Base-by-base conservation (phyloP, 2,329 filamentous ascomycete genomes). In the Myriosclerotinia scirpicola region DNA sequence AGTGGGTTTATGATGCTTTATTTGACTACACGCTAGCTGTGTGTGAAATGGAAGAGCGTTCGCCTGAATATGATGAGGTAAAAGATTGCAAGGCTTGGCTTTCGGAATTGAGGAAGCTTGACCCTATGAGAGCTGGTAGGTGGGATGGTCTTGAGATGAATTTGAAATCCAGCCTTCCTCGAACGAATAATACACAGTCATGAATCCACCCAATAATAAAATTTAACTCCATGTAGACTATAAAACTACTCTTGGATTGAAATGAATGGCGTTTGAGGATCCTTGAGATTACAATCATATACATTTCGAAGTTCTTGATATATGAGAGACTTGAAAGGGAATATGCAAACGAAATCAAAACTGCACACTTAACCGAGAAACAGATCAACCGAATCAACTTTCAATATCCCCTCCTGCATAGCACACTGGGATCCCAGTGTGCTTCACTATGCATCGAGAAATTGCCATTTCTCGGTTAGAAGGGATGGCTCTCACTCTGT, bases 1-100 rank as follows among this genome's bases (percentile, higher is more conserved):
- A 97, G 78, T 95, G 92, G 86, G 90, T 97, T 54, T 96, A 97
- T 75, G 91, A 96, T 78, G 90, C 90, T 6, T 81, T 98, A 61
- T 83, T 98, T 34, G 87, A 92, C 69, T 93, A 92, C 74, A 88
- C 88, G 0, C 75, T 89, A 40, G 79, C 81, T 42, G 77, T 90
- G n/a, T 82, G 81, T 65, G 77, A 77, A n/a, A 74, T 90, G 68
- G 83, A 83, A 72, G 78, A 79, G 78, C 73, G 79, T 55, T 74
- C 77, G 67, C 82, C 76, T 3, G 70, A 71, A 12, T 67, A 69
- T 1, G 75, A 79, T 7, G 81, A 85, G 69, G 78, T 78, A 67
- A 67, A 71, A 64, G 69, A 75, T 66, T 74, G 67, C 55, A 68
- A 67, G 53, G 53, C 54, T 42, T 77, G 76, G 76, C 64, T 78